These are phyloP conservation scores for Cadophora gregata DNA, from an alignment of 2,329 filamentous ascomycete genomes.

Conservation along the genomic window DNA sequence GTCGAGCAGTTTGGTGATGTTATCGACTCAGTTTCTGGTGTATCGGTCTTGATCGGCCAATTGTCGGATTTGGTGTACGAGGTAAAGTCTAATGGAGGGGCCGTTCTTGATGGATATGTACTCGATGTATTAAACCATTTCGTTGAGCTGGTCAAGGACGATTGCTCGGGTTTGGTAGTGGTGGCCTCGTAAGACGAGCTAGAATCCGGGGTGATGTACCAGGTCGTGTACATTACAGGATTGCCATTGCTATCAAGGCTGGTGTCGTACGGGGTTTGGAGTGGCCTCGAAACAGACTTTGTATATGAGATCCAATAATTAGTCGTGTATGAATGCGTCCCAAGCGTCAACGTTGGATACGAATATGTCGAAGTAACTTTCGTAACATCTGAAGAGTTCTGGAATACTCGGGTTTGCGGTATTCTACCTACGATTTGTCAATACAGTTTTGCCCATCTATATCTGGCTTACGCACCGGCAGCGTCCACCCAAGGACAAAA, in stretches of 20 bases:
- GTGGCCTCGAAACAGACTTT: conserved; percentile 1
- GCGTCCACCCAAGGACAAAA: conserved; percentile 24
- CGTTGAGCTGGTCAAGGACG: neutral
- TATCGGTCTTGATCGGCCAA: neutral
- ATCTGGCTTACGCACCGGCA: conserved; percentile 20
- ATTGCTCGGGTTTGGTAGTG: neutral
- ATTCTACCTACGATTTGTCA: neutral
- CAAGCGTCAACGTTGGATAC: neutral
- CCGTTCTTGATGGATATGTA: neutral
- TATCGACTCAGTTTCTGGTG: neutral
- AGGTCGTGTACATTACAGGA: conserved; percentile 11
- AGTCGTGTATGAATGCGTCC: neutral
- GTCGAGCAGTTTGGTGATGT: neutral
- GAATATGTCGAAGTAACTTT: conserved; percentile 10
- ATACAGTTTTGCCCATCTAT: neutral
- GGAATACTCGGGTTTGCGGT: neutral
- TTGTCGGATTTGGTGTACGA: neutral
- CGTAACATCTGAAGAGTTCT: conserved; percentile 2
- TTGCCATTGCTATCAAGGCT: conserved; percentile 10
- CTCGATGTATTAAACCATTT: neutral
- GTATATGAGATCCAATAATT: conserved; percentile 8
- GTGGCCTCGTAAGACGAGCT: conserved; percentile 11
- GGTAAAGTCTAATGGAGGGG: neutral
- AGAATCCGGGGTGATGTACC: neutral
- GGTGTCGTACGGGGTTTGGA: neutral